Evolutionary conservation across 208 protist genomes (phyloP).

Genomic region (Wallacemonas sp.): DNA sequence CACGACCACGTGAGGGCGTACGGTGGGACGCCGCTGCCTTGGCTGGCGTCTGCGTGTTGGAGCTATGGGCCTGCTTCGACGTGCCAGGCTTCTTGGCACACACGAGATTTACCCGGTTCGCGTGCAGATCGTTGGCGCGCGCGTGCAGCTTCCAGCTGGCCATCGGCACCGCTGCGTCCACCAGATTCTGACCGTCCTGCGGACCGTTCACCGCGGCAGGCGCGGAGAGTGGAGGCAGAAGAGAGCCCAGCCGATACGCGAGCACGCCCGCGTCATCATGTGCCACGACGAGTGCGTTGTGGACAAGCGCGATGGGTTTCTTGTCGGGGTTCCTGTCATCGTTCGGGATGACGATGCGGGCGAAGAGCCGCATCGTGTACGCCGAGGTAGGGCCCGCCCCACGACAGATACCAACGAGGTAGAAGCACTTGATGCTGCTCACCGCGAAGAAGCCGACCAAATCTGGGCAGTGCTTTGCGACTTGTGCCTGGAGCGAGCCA

Average conservation of each 20-base stretch:
- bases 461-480: slow-evolving; percentile 17
- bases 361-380: slow-evolving; percentile 41
- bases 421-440: slow-evolving; percentile 70
- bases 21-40: background rate
- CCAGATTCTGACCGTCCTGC: slow-evolving; percentile 6
- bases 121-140: slow-evolving; percentile 77
- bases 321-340: slow-evolving; percentile 81
- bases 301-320: slow-evolving; percentile 74
- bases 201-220: slow-evolving; percentile 6
- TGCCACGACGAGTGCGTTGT: slow-evolving; percentile 58
- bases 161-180: slow-evolving; percentile 29
- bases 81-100: slow-evolving; percentile 27
- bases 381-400: slow-evolving; percentile 11
- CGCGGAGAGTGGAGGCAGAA: slow-evolving; percentile 34
- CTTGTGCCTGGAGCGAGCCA: slow-evolving; percentile 20
- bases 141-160: slow-evolving; percentile 60
- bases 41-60: background rate
- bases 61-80: background rate
- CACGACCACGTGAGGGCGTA: background rate
- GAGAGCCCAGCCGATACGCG: slow-evolving; percentile 43
- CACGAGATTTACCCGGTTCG: slow-evolving; percentile 59
- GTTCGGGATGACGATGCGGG: slow-evolving; percentile 54
- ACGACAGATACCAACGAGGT: slow-evolving; percentile 44
- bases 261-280: slow-evolving; percentile 71
- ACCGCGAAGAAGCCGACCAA: slow-evolving; percentile 66